Conservation (phyloP, 768 basidiomycete species). For the Lentinula edodes region DNA sequence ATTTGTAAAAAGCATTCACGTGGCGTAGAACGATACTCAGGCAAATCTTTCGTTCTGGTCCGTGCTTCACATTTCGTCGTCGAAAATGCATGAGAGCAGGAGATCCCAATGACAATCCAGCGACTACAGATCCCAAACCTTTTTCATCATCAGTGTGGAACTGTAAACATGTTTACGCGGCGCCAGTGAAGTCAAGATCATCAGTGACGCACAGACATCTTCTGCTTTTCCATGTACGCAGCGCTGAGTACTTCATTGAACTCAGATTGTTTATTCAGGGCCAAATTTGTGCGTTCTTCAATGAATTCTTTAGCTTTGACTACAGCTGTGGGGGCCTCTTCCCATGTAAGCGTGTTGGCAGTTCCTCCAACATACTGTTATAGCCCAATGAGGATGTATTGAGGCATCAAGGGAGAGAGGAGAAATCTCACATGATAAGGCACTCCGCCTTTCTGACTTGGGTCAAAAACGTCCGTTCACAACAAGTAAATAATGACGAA, state of each 20-base stretch:
- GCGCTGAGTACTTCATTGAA: slow-evolving; percentile 82
- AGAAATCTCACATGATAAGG: slow-evolving; percentile 44
- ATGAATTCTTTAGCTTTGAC: slow-evolving; percentile 54
- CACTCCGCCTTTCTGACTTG: slow-evolving; percentile 51
- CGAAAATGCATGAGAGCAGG: slow-evolving; percentile 81
- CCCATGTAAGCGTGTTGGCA: slow-evolving; percentile 64
- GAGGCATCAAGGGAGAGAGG: not conserved
- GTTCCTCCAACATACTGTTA: slow-evolving; percentile 73
- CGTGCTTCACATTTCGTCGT: slow-evolving; percentile 11
- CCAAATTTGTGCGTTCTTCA: slow-evolving; percentile 42
- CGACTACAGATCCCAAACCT: slow-evolving; percentile 68
- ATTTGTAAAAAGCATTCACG: slow-evolving; percentile 30
- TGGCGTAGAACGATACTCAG: slow-evolving; percentile 62
- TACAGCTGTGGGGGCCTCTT: slow-evolving; percentile 54
- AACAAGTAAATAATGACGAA: slow-evolving; percentile 25
- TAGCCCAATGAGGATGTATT: not conserved
- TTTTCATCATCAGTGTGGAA: slow-evolving; percentile 78
- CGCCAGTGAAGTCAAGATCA: not conserved
- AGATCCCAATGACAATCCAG: slow-evolving; percentile 73
- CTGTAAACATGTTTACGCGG: slow-evolving; percentile 26
- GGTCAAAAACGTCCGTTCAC: not conserved
- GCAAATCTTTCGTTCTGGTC: slow-evolving; percentile 20
- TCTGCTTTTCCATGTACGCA: slow-evolving; percentile 82
- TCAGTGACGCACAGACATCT: slow-evolving; percentile 59
- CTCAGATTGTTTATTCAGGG: slow-evolving; percentile 29